A percentile compares a stretch with the other conserved stretches of the same genome.
phyloP scores from a whole-genome alignment of 352 stramenopile species.

The Halophytophthora polymorphica region DNA sequence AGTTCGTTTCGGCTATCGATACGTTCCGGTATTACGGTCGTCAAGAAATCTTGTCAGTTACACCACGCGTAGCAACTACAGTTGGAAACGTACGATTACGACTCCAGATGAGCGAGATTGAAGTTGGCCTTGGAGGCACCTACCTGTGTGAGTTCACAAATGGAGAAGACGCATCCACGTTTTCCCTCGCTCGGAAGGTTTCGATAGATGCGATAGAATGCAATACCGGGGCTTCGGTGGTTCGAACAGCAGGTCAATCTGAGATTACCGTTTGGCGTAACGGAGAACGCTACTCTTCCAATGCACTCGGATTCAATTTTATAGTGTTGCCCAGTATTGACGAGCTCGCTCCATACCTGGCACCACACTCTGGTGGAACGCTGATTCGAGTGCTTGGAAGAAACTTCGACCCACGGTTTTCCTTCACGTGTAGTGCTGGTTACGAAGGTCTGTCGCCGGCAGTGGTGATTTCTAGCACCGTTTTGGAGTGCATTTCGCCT shows the following conservation, averaged over 20 bases:
- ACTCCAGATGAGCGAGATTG: slow-evolving; percentile 13
- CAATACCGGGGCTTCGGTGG: neutral
- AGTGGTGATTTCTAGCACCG: slow-evolving; percentile 12
- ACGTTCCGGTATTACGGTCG: slow-evolving; percentile 26
- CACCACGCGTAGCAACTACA: slow-evolving; percentile 17
- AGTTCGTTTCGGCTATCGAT: slow-evolving; percentile 10
- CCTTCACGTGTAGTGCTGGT: slow-evolving; percentile 23
- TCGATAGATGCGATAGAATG: slow-evolving; percentile 13
- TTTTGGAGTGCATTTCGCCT: slow-evolving; percentile 31
- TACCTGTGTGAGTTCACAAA: slow-evolving; percentile 37
- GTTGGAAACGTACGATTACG: slow-evolving; percentile 21
- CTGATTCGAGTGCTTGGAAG: slow-evolving; percentile 20
- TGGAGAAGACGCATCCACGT: neutral
- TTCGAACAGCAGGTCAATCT: slow-evolving; percentile 6
- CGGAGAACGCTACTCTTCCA: slow-evolving; percentile 26
- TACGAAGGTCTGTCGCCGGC: slow-evolving; percentile 2
- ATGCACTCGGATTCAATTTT: slow-evolving; percentile 23
- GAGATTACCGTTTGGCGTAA: slow-evolving; percentile 33
- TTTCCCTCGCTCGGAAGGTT: slow-evolving; percentile 8
- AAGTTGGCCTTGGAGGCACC: neutral
- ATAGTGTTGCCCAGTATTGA: slow-evolving; percentile 15
- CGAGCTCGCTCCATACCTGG: slow-evolving; percentile 12
- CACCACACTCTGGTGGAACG: slow-evolving; percentile 14
- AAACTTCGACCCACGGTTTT: slow-evolving; percentile 9
- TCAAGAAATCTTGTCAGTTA: slow-evolving; percentile 24